These are phyloP conservation scores for Pythium rhizo-oryzae DNA, from an alignment of 352 stramenopile species.

Conservation along the genomic window DNA sequence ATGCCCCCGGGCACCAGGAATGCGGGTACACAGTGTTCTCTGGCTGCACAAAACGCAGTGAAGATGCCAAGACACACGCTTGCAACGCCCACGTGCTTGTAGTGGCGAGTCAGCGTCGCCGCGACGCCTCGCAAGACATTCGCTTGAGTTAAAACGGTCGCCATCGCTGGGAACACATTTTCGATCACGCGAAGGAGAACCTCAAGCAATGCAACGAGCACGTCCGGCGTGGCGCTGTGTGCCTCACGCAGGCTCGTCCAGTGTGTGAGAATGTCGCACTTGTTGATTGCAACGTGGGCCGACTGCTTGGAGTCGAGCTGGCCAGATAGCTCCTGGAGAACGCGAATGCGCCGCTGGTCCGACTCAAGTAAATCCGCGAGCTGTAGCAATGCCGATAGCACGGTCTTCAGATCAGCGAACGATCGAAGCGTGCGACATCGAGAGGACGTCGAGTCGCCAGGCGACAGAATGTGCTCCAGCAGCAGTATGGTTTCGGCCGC, in stretches of 20 bases:
- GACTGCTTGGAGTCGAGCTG: conserved; percentile 9
- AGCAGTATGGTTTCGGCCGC: background rate
- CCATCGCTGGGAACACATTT: background rate
- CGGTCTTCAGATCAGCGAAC: background rate
- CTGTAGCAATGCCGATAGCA: background rate
- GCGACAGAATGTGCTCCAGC: background rate
- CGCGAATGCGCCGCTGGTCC: background rate
- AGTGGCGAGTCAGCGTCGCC: conserved; percentile 1
- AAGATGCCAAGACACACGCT: background rate
- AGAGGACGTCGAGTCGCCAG: no score
- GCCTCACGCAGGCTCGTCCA: conserved; percentile 3
- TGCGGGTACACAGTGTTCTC: background rate
- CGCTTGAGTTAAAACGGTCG: background rate
- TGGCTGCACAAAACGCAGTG: background rate
- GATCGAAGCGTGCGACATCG: background rate
- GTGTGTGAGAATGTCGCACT: conserved; percentile 3
- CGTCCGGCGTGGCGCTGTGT: background rate
- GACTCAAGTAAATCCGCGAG: background rate
- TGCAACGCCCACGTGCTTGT: background rate
- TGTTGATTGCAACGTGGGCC: conserved; percentile 15
- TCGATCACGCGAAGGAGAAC: background rate
- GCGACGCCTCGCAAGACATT: background rate
- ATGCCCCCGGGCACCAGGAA: background rate
- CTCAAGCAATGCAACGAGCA: background rate
- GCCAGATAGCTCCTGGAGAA: background rate